A percentile compares a stretch with the other conserved stretches of the same genome.
phyloP scores from a whole-genome alignment of 495 filamentous ascomycete species.

The Neurospora sp. region DNA sequence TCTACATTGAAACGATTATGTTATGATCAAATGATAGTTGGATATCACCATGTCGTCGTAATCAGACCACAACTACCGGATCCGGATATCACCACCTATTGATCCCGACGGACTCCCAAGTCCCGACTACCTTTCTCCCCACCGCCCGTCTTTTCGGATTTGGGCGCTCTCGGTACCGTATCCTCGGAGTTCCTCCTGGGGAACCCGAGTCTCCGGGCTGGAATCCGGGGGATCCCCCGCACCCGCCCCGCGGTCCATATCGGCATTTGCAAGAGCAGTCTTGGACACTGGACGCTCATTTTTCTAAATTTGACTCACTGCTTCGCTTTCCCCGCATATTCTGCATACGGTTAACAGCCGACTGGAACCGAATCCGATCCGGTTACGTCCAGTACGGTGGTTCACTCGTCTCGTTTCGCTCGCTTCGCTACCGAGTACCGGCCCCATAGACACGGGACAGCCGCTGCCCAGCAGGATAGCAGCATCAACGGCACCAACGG shows the following conservation, averaged over 20 bases:
- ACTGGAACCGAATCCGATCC: background rate
- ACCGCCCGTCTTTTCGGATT: background rate
- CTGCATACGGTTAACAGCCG: background rate
- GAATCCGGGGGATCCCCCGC: background rate
- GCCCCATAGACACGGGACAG: background rate
- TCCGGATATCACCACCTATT: background rate
- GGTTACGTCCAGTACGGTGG: background rate
- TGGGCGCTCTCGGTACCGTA: background rate
- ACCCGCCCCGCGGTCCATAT: background rate
- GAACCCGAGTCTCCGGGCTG: background rate
- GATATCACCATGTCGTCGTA: background rate
- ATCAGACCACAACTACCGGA: background rate
- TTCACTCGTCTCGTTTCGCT: background rate
- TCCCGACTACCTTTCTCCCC: background rate
- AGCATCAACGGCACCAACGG: background rate
- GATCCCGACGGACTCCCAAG: background rate
- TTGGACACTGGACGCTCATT: background rate
- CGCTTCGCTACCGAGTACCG: background rate
- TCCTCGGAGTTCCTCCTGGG: background rate
- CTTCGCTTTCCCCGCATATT: background rate
- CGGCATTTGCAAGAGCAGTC: background rate
- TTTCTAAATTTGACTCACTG: background rate
- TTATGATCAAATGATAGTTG: background rate
- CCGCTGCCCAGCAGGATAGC: background rate
- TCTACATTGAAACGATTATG: background rate